These are phyloP conservation scores for Tagetes erecta DNA, from an alignment of 129 eudicot species.

Conservation along the genomic window DNA sequence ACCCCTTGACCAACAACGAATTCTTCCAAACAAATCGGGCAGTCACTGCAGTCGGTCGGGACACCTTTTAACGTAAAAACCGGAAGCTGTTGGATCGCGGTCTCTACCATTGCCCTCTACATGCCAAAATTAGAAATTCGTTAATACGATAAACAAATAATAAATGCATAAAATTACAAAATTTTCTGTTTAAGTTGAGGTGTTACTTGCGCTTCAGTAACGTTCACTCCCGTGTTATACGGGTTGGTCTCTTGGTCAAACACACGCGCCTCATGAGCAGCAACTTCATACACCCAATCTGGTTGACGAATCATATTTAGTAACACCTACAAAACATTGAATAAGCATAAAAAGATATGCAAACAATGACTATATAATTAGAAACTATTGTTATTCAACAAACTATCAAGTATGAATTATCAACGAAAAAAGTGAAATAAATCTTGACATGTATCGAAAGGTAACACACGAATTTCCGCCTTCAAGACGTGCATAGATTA, in stretches of 20 bases:
- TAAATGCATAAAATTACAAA: background rate
- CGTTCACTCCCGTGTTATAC: slow-evolving; percentile 62
- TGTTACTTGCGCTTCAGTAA: slow-evolving; percentile 74
- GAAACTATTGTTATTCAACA: background rate
- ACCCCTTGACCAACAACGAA: slow-evolving; percentile 90
- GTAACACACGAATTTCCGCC: background rate
- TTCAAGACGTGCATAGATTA: background rate
- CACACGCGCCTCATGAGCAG: slow-evolving; percentile 78
- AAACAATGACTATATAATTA: background rate
- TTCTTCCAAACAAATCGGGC: slow-evolving; percentile 98
- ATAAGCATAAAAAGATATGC: background rate
- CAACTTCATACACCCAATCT: slow-evolving; percentile 78
- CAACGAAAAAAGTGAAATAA: background rate
- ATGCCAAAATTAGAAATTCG: slow-evolving; percentile 7
- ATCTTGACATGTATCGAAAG: slow-evolving; percentile 2
- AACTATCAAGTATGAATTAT: background rate
- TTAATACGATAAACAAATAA: background rate
- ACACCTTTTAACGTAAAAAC: slow-evolving; percentile 74
- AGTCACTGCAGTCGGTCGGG: slow-evolving; percentile 97
- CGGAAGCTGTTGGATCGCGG: slow-evolving; percentile 85
- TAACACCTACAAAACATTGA: slow-evolving; percentile 50
- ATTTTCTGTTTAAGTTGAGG: background rate
- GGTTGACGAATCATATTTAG: slow-evolving; percentile 90
- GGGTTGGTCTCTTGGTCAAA: slow-evolving; percentile 74
- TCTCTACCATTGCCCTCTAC: slow-evolving; percentile 82